Evolutionary conservation across 2,329 filamentous ascomycete species (phyloP).

Genomic region (Diplocarpon rosae): DNA sequence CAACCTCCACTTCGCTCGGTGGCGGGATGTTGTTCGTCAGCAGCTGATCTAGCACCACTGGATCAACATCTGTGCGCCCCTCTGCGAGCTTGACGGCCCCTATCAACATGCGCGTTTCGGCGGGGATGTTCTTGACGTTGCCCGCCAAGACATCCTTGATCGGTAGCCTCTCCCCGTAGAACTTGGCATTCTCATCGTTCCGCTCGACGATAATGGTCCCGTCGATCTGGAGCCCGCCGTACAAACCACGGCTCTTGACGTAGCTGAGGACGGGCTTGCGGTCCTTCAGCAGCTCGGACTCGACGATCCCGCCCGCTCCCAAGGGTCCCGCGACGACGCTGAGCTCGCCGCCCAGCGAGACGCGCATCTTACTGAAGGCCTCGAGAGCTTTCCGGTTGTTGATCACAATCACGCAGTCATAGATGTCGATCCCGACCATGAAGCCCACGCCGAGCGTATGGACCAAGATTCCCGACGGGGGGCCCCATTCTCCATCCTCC

Average conservation of each 20-base stretch:
- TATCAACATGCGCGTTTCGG: conserved; percentile 30
- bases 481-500: conserved; percentile 82
- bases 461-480: conserved; percentile 79
- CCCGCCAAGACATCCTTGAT: conserved; percentile 45
- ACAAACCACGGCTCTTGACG: conserved; percentile 78
- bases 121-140: conserved; percentile 12
- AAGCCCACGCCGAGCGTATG: conserved; percentile 86
- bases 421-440: conserved; percentile 83
- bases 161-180: conserved; percentile 58
- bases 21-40: conserved; percentile 46
- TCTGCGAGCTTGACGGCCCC: conserved; percentile 81
- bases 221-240: conserved; percentile 74
- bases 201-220: conserved; percentile 80
- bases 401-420: conserved; percentile 88
- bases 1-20: conserved; percentile 53
- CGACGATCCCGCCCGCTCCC: conserved; percentile 50
- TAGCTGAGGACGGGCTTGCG: conserved; percentile 65
- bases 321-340: conserved; percentile 67
- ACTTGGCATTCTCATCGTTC: conserved; percentile 72
- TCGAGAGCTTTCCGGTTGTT: conserved; percentile 77
- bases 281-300: conserved; percentile 35
- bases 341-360: conserved; percentile 74
- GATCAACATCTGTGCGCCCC: conserved; percentile 65
- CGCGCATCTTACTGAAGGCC: conserved; percentile 66
- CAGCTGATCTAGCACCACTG: conserved; percentile 49